Base-by-base conservation (phyloP, 1,139 yeast species). In the Debaryomyces sp. region DNA sequence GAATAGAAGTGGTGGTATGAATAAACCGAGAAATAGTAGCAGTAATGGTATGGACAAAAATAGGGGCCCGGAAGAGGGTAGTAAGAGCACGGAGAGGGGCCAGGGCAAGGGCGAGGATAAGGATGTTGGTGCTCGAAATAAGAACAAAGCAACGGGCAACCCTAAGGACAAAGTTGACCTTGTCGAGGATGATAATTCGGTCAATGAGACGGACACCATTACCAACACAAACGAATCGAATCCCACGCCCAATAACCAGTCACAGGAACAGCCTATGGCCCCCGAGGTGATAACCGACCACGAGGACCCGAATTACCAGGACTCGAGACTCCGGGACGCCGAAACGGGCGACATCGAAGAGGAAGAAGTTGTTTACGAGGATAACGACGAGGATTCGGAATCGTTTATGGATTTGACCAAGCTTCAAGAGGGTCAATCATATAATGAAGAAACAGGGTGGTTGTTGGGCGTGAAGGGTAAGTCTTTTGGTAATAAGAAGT, bases 371-470 rank as follows among this genome's bases (percentile, higher is more conserved):
- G 50, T 50, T 2, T 46, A 52, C 30, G 59, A 53, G 3, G 57
- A 54, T n/a, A 23, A 57, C 51, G 21, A 59, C 54, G 35, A 50
- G 27, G 51, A 49, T 12, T 59, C 55, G 12, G 61, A 69, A 27
- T 66, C 67, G 17, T 64, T 65, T 41, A 54, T 84, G 33, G 90
- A 85, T 63, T 66, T 86, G 58, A 75, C 84, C 4, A 77, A 76
- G 58, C 70, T 87, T 46, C 91, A 86, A 66, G 85, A 84, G 27
- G 92, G 87, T 39, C 95, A 87, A 64, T 78, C 63, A 70, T 80
- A 63, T 76, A 85, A 56, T 65, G 81, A 61, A 61, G 76, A 70
- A 50, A 71, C 87, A 5, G 90, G 88, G 4, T 81, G 81, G 72
- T 78, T 94, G 39, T 73, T 94, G 54, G 84, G 87, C 9, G 51